phyloP scores from a whole-genome alignment of 805 yeast genomes.

The Wickerhamiella shivajii region DNA sequence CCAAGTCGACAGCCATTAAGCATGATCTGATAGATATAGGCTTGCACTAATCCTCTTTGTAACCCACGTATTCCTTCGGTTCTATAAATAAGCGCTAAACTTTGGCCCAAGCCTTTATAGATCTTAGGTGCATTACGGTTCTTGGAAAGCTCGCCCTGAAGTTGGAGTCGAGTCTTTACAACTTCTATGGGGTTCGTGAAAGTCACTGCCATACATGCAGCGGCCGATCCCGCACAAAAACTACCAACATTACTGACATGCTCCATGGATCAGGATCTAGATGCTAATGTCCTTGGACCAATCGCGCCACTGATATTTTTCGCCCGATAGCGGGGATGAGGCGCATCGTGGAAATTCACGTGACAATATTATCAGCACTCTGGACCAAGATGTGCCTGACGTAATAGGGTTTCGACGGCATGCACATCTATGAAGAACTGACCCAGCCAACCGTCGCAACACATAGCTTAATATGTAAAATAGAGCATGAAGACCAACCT shows the following conservation, averaged over 20 bases:
- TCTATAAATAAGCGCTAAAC: slow-evolving; percentile 50
- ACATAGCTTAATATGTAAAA: slow-evolving; percentile 34
- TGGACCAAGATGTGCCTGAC: background rate
- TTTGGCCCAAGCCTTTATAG: slow-evolving; percentile 79
- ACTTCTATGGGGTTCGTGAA: slow-evolving; percentile 92
- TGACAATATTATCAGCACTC: background rate
- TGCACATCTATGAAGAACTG: slow-evolving; percentile 72
- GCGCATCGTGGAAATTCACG: too few relatives aligned
- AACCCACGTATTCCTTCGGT: slow-evolving; percentile 79
- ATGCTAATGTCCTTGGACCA: background rate
- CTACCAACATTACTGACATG: slow-evolving; percentile 39
- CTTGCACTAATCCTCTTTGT: slow-evolving; percentile 81
- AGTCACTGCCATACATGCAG: slow-evolving; percentile 97
- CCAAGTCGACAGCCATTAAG: slow-evolving; percentile 92
- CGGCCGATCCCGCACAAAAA: slow-evolving; percentile 78
- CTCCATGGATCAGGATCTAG: background rate
- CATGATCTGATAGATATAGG: slow-evolving; percentile 80
- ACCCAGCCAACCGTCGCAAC: slow-evolving; percentile 62
- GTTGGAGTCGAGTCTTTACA: slow-evolving; percentile 88
- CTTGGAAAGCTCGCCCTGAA: slow-evolving; percentile 78
- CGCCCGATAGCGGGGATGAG: too few relatives aligned
- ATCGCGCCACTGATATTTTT: background rate
- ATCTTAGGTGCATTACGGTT: slow-evolving; percentile 32
- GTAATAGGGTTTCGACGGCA: slow-evolving; percentile 19
- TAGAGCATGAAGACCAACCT: slow-evolving; percentile 24